A percentile compares a stretch with the other conserved stretches of the same genome.
These are phyloP conservation scores for Begonia masoniana DNA, from an alignment of 306 rosid genomes.

Conservation along the genomic window DNA sequence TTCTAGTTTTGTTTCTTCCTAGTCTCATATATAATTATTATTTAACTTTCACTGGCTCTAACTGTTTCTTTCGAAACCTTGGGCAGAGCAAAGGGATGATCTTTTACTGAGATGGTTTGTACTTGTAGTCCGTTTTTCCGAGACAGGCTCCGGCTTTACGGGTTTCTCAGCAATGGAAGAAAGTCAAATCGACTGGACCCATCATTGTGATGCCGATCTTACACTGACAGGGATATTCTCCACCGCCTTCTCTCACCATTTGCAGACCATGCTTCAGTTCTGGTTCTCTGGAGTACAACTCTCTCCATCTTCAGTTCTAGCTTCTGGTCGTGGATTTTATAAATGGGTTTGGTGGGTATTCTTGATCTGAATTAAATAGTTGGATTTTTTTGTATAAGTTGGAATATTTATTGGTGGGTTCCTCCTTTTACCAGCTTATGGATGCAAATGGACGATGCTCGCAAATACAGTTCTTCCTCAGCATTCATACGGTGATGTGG, in stretches of 20 bases:
- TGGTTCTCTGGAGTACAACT: constrained; percentile 10
- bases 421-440: not conserved
- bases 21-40: not conserved
- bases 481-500: not conserved
- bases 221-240: constrained; percentile 7
- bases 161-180: constrained; percentile 27
- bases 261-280: constrained; percentile 8
- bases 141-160: constrained; percentile 31
- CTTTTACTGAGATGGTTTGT: constrained; percentile 13
- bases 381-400: constrained; percentile 2
- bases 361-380: constrained; percentile 5
- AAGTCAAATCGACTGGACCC: constrained; percentile 20
- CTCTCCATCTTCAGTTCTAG: not conserved
- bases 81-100: constrained; percentile 4
- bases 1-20: not conserved
- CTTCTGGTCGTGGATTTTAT: constrained; percentile 5
- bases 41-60: too few species aligned
- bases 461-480: not conserved
- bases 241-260: constrained; percentile 12
- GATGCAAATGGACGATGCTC: not conserved
- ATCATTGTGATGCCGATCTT: constrained; percentile 19
- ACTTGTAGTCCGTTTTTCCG: constrained; percentile 15
- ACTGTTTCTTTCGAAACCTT: too few species aligned
- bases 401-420: not conserved
- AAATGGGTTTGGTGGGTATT: constrained; percentile 13